Conservation (phyloP, 441 rosid genomes). For the Adansonia grandidieri region DNA sequence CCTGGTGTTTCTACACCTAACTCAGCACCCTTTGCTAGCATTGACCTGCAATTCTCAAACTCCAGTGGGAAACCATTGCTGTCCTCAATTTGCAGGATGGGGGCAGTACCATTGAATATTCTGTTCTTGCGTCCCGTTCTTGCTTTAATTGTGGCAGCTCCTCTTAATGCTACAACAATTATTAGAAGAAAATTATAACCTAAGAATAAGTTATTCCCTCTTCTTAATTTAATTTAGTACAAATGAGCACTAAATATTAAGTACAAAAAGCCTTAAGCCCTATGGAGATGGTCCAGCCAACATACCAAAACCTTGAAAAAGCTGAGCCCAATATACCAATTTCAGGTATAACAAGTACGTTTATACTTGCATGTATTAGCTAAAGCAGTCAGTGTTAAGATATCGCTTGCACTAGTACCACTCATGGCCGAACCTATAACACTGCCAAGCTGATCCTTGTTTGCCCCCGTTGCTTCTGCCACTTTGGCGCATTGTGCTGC, state of each 20-base stretch:
- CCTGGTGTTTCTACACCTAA: constrained; percentile 78
- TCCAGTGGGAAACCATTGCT: constrained; percentile 49
- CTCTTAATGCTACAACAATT: constrained; percentile 62
- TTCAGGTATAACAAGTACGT: neutral
- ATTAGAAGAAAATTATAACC: neutral
- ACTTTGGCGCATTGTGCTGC: constrained; percentile 84
- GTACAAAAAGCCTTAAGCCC: neutral
- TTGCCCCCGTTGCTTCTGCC: constrained; percentile 91
- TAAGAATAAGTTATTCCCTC: neutral
- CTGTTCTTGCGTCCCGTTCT: constrained; percentile 71
- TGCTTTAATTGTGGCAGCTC: constrained; percentile 85
- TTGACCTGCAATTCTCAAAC: constrained; percentile 55
- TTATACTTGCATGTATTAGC: constrained; percentile 64
- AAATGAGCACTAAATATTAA: too few species aligned
- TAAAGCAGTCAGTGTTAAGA: constrained; percentile 84
- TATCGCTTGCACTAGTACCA: constrained; percentile 65
- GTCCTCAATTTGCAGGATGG: constrained; percentile 72
- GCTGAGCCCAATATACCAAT: neutral
- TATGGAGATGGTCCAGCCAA: neutral
- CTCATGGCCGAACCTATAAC: constrained; percentile 76
- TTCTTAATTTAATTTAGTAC: too few species aligned
- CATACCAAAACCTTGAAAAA: neutral
- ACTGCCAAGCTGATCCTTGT: constrained; percentile 65
- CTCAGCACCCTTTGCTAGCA: constrained; percentile 71
- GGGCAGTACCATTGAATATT: constrained; percentile 50